Evolutionary conservation across 306 rosid genomes (phyloP).

Genomic region (barrel medic (Medicago truncatula)): DNA sequence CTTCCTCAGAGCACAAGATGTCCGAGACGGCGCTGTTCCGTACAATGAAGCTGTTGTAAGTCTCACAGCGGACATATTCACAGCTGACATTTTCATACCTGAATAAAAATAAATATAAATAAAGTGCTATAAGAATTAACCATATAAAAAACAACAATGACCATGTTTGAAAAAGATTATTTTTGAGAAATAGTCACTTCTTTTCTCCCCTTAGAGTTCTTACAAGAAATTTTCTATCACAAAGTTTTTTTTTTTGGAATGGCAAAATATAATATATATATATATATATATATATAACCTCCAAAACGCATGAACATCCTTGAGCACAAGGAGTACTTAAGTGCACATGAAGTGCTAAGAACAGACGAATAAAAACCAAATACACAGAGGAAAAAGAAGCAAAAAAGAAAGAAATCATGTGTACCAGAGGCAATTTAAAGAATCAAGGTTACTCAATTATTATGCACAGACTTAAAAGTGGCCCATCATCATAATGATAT

Average conservation of each 20-base stretch:
- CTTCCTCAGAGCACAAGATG: conserved; percentile 47
- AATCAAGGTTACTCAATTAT: neutral
- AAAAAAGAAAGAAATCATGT: neutral
- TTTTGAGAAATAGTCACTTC: neutral
- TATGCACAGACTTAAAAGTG: neutral
- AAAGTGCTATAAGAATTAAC: conserved; percentile 10
- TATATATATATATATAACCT: too few species aligned
- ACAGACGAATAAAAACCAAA: too few species aligned
- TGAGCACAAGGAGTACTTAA: too few species aligned
- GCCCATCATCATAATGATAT: neutral
- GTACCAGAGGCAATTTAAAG: neutral
- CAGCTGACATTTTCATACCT: conserved; percentile 49
- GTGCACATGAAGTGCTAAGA: too few species aligned
- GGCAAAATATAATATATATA: too few species aligned
- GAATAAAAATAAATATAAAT: conserved; percentile 10
- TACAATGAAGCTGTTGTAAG: conserved; percentile 46
- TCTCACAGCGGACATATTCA: conserved; percentile 47
- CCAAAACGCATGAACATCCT: too few species aligned
- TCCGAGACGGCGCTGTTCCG: conserved; percentile 33
- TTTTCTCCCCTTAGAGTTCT: neutral
- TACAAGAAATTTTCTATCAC: neutral
- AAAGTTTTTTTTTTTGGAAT: neutral
- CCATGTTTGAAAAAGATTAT: neutral
- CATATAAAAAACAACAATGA: conserved; percentile 10
- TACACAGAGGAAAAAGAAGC: too few species aligned